phyloP scores from a whole-genome alignment of 2,329 filamentous ascomycete species.

The Calonectria henricotiae region DNA sequence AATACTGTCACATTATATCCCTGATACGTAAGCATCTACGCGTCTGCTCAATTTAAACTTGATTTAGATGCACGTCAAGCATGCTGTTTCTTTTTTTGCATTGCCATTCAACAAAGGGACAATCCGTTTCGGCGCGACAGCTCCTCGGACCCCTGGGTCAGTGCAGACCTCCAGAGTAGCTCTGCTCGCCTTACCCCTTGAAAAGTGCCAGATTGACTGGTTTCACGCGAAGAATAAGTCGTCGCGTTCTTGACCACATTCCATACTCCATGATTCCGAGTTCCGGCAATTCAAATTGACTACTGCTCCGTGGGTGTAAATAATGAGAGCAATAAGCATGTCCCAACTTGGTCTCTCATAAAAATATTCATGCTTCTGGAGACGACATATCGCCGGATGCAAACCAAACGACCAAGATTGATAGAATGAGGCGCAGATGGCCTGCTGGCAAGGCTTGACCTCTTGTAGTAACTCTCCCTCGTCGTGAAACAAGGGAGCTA shows the following conservation, averaged over 20 bases:
- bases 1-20: not conserved
- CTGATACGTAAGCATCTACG: not conserved
- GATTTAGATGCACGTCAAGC: not conserved
- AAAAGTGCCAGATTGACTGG: not conserved
- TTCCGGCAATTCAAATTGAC: not conserved
- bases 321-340: not conserved
- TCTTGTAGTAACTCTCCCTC: not conserved
- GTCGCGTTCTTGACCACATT: not conserved
- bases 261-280: not conserved
- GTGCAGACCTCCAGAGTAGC: not conserved
- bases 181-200: not conserved
- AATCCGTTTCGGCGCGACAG: not conserved
- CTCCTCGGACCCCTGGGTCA: not conserved
- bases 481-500: not conserved
- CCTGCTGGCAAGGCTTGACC: not conserved
- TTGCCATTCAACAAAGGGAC: not conserved
- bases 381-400: not conserved
- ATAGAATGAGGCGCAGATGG: not conserved
- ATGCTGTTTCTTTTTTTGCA: not conserved
- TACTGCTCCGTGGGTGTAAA: not conserved
- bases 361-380: not conserved
- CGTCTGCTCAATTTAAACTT: not conserved
- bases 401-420: not conserved
- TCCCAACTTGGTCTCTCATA: not conserved
- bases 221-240: not conserved